Evolutionary conservation across 2,329 filamentous ascomycete genomes (phyloP).

Genomic region (Fusarium foetens): DNA sequence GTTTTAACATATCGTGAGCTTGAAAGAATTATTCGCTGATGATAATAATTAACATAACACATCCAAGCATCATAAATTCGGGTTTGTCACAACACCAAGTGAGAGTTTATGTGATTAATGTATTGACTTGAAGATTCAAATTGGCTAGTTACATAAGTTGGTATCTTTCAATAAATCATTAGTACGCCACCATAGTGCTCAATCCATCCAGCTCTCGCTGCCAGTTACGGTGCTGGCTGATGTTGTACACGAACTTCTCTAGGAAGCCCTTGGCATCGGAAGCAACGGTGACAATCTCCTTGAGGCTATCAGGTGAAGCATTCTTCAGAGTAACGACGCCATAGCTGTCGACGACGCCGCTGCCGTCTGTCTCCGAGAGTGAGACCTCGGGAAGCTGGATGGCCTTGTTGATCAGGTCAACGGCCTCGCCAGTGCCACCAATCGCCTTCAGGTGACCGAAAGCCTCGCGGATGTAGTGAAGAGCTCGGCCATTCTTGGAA

Average conservation of each 20-base stretch:
- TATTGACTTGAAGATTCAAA: not conserved
- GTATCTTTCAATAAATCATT: constrained; percentile 43
- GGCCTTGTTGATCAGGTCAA: constrained; percentile 67
- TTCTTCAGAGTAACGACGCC: constrained; percentile 77
- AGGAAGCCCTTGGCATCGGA: constrained; percentile 77
- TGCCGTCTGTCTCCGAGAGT: constrained; percentile 52
- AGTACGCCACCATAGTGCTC: constrained; percentile 74
- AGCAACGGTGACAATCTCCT: constrained; percentile 69
- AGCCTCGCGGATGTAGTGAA: constrained; percentile 82
- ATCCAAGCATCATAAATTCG: not conserved
- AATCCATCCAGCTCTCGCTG: constrained; percentile 78
- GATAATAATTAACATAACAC: rapidly evolving
- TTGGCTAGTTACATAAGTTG: constrained; percentile 12
- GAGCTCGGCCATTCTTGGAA: constrained; percentile 73
- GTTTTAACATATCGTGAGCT: rapidly evolving
- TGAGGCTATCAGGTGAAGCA: constrained; percentile 65
- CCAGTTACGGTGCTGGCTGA: constrained; percentile 79
- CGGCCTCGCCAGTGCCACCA: constrained; percentile 77
- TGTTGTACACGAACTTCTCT: constrained; percentile 74
- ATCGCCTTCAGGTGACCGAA: constrained; percentile 86
- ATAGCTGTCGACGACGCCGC: constrained; percentile 70
- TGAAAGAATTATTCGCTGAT: not conserved
- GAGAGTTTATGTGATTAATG: not conserved
- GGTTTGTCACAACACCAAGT: not conserved
- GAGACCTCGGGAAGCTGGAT: constrained; percentile 56